Evolutionary conservation across 768 basidiomycete genomes (phyloP).

Genomic region (Crepidotus variabilis): DNA sequence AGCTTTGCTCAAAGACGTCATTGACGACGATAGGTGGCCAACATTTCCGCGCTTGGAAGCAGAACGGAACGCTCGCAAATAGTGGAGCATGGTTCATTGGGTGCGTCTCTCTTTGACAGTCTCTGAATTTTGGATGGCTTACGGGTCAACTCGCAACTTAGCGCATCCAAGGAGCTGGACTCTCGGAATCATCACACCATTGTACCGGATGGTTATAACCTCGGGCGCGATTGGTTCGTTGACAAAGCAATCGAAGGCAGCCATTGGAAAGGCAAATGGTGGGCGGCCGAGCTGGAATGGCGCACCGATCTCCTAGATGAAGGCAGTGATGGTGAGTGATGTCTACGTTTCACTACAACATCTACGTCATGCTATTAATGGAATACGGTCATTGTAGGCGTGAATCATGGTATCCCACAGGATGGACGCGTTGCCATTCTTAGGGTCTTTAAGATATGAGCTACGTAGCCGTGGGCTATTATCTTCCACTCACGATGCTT

Average conservation of each 20-base stretch:
- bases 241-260: conserved; percentile 57
- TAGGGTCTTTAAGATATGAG: conserved; percentile 47
- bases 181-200: conserved; percentile 70
- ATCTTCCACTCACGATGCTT: not conserved
- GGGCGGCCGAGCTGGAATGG: conserved; percentile 80
- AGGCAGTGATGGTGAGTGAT: conserved; percentile 57
- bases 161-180: conserved; percentile 73
- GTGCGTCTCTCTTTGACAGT: conserved; percentile 33
- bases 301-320: conserved; percentile 62
- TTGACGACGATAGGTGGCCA: conserved; percentile 56
- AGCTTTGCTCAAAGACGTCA: not conserved
- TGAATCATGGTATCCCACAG: conserved; percentile 78
- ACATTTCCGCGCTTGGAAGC: conserved; percentile 84
- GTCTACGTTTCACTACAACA: no score
- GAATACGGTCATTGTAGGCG: conserved; percentile 36
- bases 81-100: conserved; percentile 85
- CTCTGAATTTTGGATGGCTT: not conserved
- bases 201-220: conserved; percentile 74
- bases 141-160: conserved; percentile 18
- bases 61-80: conserved; percentile 71
- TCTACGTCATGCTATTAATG: not conserved
- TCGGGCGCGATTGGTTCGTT: conserved; percentile 78
- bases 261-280: conserved; percentile 61
- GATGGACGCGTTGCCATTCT: conserved; percentile 81
- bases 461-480: not conserved